phyloP scores from a whole-genome alignment of 2,329 filamentous ascomycete genomes.

The Neonectria punicea region DNA sequence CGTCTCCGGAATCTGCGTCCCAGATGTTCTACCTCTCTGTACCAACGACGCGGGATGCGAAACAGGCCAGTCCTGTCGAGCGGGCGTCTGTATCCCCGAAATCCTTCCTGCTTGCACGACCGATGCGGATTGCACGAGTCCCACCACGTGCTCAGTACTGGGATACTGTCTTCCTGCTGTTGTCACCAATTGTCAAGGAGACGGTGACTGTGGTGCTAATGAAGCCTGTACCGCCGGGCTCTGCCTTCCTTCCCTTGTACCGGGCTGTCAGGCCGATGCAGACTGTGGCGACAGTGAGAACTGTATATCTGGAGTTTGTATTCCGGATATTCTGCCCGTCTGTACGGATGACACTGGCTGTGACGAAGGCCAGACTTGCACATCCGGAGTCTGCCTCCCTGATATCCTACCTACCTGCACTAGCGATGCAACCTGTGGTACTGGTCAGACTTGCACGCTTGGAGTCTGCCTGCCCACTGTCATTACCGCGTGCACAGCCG shows the following conservation, averaged over 20 bases:
- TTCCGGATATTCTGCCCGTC: neutral
- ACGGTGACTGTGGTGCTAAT: neutral
- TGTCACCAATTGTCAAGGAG: neutral
- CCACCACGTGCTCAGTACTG: neutral
- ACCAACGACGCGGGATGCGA: neutral
- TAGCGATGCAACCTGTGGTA: neutral
- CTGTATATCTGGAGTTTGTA: constrained; percentile 5
- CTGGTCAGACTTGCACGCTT: neutral
- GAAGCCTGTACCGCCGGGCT: constrained; percentile 2
- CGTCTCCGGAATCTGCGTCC: neutral
- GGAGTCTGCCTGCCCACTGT: neutral
- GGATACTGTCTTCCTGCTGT: constrained; percentile 8
- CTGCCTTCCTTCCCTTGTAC: neutral
- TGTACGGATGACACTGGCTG: neutral
- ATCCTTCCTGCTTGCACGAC: neutral
- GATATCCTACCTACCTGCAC: neutral
- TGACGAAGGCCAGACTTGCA: neutral
- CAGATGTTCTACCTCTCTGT: neutral
- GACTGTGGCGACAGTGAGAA: neutral
- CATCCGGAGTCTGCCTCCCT: neutral
- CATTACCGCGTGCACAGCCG: neutral
- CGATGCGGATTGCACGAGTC: neutral
- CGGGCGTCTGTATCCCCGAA: neutral
- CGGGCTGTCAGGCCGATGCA: neutral
- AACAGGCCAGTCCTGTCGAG: neutral